A percentile compares a stretch with the other conserved stretches of the same genome.
Evolutionary conservation across 495 filamentous ascomycete genomes (phyloP).

Genomic region (Aspergillus carlsbadensis): DNA sequence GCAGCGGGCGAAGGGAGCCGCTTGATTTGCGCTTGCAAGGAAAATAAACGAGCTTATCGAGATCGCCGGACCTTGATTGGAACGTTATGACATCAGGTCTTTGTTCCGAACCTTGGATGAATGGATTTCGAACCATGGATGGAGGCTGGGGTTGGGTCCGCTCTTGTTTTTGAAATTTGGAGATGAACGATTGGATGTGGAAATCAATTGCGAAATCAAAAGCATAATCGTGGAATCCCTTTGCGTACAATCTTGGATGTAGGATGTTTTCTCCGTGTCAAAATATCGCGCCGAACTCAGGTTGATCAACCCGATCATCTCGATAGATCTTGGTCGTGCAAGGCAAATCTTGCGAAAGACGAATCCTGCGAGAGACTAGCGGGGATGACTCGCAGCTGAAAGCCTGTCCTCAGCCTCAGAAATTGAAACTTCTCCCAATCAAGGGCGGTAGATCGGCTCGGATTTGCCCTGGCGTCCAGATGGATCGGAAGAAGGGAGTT

Average conservation of each 20-base stretch:
- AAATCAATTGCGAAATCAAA: too few species aligned
- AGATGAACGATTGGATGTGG: not conserved
- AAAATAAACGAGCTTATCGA: not conserved
- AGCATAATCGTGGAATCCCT: too few species aligned
- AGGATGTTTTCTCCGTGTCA: too few species aligned
- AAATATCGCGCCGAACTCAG: too few species aligned
- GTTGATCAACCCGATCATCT: not conserved
- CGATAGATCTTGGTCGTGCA: not conserved
- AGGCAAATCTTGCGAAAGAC: not conserved
- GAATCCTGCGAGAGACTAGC: not conserved
- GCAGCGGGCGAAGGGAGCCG: slow-evolving; percentile 41
- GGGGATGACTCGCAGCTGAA: slow-evolving; percentile 16
- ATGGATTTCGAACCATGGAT: slow-evolving; percentile 4
- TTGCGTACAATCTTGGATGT: too few species aligned
- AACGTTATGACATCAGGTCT: not conserved
- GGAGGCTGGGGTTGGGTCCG: not conserved
- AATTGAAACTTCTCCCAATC: too few species aligned
- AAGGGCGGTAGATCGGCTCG: slow-evolving; percentile 5
- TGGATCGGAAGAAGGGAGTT: slow-evolving; percentile 31
- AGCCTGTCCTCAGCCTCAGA: not conserved
- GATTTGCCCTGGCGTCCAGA: slow-evolving; percentile 2
- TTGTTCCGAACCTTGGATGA: not conserved
- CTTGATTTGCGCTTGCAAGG: slow-evolving; percentile 15
- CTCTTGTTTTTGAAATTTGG: not conserved
- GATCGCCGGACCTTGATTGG: not conserved